phyloP scores from a whole-genome alignment of 2,329 filamentous ascomycete genomes.

The Aureobasidium mangrovei region DNA sequence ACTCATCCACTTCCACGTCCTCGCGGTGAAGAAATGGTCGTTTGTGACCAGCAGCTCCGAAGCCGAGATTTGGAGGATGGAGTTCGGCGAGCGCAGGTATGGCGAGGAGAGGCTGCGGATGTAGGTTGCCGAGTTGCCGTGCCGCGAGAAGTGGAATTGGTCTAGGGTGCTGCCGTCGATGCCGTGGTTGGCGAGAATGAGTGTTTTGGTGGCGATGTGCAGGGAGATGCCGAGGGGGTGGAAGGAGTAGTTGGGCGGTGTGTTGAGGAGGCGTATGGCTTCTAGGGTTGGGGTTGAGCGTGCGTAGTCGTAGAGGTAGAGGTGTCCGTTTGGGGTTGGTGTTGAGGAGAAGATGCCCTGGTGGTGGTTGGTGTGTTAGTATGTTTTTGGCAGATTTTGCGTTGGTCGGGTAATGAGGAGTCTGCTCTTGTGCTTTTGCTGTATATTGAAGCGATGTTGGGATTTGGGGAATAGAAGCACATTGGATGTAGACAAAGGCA shows the following conservation, averaged over 20 bases:
- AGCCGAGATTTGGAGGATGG: slow-evolving; percentile 28
- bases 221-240: slow-evolving; percentile 37
- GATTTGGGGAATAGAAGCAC: not conserved
- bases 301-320: slow-evolving; percentile 35
- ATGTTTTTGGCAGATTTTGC: slow-evolving; percentile 23
- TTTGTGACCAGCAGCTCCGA: slow-evolving; percentile 33
- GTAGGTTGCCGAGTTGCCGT: slow-evolving; percentile 22
- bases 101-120: slow-evolving; percentile 27
- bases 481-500: not conserved
- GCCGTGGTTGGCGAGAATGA: slow-evolving; percentile 36
- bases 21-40: slow-evolving; percentile 32
- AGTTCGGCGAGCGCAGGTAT: slow-evolving; percentile 31
- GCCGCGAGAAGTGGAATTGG: slow-evolving; percentile 27
- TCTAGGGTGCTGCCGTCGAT: slow-evolving; percentile 27
- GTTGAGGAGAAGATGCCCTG: not conserved
- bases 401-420: not conserved
- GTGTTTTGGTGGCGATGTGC: slow-evolving; percentile 25
- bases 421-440: not conserved
- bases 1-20: slow-evolving; percentile 22
- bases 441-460: not conserved
- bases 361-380: slow-evolving; percentile 9
- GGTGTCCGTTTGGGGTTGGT: slow-evolving; percentile 19
- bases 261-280: slow-evolving; percentile 23
- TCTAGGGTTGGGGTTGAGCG: slow-evolving; percentile 17
- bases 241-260: slow-evolving; percentile 25